Evolutionary conservation across 2,329 filamentous ascomycete genomes (phyloP), one percentile per base, ranked within the genome.

Genomic region (Xylariales sp.): DNA sequence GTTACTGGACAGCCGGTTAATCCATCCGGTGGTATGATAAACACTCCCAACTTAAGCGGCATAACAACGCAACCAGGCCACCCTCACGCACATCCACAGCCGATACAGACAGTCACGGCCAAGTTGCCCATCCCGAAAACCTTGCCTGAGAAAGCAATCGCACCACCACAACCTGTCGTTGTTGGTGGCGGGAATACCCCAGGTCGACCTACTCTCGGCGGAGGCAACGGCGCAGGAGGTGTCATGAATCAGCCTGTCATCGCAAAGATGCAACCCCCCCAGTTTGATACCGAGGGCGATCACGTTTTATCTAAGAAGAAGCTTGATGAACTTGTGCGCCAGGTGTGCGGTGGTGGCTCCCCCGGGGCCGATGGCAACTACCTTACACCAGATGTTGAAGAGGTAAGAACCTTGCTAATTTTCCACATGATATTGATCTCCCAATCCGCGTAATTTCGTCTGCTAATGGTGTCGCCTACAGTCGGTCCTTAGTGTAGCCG

Each of bases 231-330:
- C 70, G 90, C 91, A 0, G 91, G 91, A 61, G 94, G 94, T 61
- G 90, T 96, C 57, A 92, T 97, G 86, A 90, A 91, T 59, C 94
- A 97, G 76, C 94, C 96, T 0, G 93, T 93, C 1, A 87, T 98
- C 68, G 84, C 90, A 63, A 94, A 94, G 76, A 89, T 93, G 52
- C 93, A 94, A 0, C 89, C 90, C 0, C 97, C 93, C 79, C 92
- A 93, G 64, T 90, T 97, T 66, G 95, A 98, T 78, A 93, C 93
- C 36, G 94, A 97, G 77, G 94, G 93, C 32, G 94, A 97, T 75
- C 91, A 94, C 50, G 92, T 99, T 0, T 84, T 99, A n/a, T 97
- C 92, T 82, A 97, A 97, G 87, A 97, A 97, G 83, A 98, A 97
- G 82, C 86, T 99, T 48, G 94, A 99, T 76, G 95, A 97, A 78